A percentile compares a stretch with the other conserved stretches of the same genome.
Conservation (phyloP, 495 filamentous ascomycete genomes). For the Ascodesmis nigricans region DNA sequence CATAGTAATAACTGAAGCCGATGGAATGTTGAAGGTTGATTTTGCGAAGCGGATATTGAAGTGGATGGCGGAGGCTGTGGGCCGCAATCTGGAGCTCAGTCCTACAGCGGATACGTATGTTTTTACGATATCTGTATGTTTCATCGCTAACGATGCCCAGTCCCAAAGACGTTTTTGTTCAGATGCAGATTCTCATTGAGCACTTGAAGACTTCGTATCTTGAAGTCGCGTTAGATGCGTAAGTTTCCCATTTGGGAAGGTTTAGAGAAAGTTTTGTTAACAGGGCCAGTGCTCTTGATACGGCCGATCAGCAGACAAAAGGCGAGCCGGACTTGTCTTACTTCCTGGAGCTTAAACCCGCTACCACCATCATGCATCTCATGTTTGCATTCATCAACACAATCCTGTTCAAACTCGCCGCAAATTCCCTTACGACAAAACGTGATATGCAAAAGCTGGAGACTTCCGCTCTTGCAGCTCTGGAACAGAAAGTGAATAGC, state of each 20-base stretch:
- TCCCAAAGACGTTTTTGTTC: conserved; percentile 76
- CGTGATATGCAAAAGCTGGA: conserved; percentile 77
- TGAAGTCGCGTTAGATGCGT: conserved; percentile 76
- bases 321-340: conserved; percentile 76
- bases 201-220: conserved; percentile 89
- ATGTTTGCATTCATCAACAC: conserved; percentile 79
- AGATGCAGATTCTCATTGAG: conserved; percentile 62
- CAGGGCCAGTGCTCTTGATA: conserved; percentile 37
- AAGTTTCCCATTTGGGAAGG: conserved; percentile 11
- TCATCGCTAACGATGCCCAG: conserved; percentile 4
- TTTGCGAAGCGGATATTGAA: conserved; percentile 89
- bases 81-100: conserved; percentile 73
- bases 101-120: conserved; percentile 49
- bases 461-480: conserved; percentile 43
- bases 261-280: too few species aligned
- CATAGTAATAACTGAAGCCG: conserved; percentile 72
- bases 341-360: conserved; percentile 50
- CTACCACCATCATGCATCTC: conserved; percentile 74
- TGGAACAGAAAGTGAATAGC: conserved; percentile 73
- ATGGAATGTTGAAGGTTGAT: conserved; percentile 62
- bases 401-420: conserved; percentile 71
- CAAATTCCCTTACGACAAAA: conserved; percentile 69
- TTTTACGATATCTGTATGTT: not conserved
- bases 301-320: conserved; percentile 54
- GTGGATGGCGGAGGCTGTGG: conserved; percentile 91